These are phyloP conservation scores for Ascosphaera pollenicola DNA, from an alignment of 2,329 filamentous ascomycete genomes.

Conservation along the genomic window DNA sequence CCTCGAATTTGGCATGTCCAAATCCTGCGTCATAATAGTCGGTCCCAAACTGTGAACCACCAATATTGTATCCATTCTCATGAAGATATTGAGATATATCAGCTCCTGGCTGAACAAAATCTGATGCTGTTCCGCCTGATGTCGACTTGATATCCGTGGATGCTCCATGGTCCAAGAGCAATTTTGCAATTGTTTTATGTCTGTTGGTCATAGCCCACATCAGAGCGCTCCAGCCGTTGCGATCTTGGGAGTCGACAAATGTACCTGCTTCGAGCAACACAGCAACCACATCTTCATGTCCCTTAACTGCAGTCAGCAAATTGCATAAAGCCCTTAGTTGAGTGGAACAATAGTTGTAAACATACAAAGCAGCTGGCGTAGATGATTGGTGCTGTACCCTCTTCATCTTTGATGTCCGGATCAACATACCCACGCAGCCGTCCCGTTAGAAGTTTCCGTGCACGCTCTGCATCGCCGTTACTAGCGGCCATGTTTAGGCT, in stretches of 20 bases:
- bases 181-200: slow-evolving; percentile 87
- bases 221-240: slow-evolving; percentile 88
- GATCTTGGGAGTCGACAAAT: slow-evolving; percentile 79
- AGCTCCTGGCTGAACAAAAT: slow-evolving; percentile 87
- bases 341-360: slow-evolving; percentile 6
- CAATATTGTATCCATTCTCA: slow-evolving; percentile 63
- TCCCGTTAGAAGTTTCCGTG: slow-evolving; percentile 53
- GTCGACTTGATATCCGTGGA: slow-evolving; percentile 93
- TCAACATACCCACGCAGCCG: slow-evolving; percentile 56
- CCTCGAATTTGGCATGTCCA: slow-evolving; percentile 82
- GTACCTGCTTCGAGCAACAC: slow-evolving; percentile 68
- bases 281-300: slow-evolving; percentile 73
- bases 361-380: slow-evolving; percentile 94
- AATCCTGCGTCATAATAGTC: slow-evolving; percentile 92
- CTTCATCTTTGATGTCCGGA: slow-evolving; percentile 72
- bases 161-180: slow-evolving; percentile 76
- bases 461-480: slow-evolving; percentile 73
- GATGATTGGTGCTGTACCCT: slow-evolving; percentile 88
- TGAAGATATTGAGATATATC: slow-evolving; percentile 93
- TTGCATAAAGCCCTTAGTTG: background rate
- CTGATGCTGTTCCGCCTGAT: slow-evolving; percentile 78
- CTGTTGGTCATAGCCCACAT: slow-evolving; percentile 99
- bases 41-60: slow-evolving; percentile 30
- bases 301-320: slow-evolving; percentile 24
- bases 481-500: slow-evolving; percentile 86